Evolutionary conservation across 495 filamentous ascomycete genomes (phyloP).

Genomic region (Jackrogersella multiformis): DNA sequence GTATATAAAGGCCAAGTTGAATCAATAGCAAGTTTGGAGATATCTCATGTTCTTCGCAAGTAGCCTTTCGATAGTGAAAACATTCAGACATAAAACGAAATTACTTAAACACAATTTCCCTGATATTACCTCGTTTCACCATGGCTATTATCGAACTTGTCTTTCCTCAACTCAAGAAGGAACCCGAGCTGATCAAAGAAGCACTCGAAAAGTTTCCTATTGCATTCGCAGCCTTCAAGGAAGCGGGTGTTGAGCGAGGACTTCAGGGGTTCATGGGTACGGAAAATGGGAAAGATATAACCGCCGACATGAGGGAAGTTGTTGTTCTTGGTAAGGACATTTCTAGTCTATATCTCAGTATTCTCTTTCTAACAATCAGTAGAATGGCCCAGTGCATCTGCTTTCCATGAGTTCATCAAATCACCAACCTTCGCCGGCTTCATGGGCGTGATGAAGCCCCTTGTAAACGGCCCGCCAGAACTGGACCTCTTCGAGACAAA

Average conservation of each 20-base stretch:
- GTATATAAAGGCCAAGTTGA: neutral
- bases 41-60: neutral
- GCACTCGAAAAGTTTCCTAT: neutral
- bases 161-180: conserved; percentile 31
- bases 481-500: conserved; percentile 34
- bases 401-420: conserved; percentile 21
- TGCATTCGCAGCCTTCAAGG: conserved; percentile 13
- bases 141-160: conserved; percentile 39
- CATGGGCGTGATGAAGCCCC: conserved; percentile 3
- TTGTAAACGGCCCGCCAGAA: conserved; percentile 16
- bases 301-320: conserved; percentile 15
- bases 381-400: conserved; percentile 26
- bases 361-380: conserved; percentile 5
- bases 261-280: conserved; percentile 1
- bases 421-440: conserved; percentile 10
- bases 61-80: neutral
- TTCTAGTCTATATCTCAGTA: neutral
- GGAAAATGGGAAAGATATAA: conserved; percentile 29
- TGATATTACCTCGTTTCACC: neutral
- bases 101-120: neutral
- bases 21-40: neutral
- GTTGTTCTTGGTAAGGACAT: conserved; percentile 21
- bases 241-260: conserved; percentile 11
- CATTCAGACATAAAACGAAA: neutral
- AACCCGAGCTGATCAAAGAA: conserved; percentile 16